phyloP scores from a whole-genome alignment of 768 basidiomycete genomes.

The Auricularia sp. region DNA sequence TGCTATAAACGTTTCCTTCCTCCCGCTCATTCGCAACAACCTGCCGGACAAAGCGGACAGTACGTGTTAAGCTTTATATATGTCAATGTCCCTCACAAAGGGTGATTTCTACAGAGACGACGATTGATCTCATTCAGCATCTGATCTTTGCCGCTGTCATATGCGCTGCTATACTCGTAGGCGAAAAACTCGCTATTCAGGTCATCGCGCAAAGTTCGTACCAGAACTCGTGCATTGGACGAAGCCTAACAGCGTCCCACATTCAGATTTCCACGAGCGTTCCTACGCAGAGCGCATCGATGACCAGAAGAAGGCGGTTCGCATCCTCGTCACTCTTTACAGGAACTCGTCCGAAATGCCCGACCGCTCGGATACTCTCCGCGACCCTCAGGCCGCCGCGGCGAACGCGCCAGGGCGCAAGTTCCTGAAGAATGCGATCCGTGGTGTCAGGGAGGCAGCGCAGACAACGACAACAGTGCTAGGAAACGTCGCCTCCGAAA shows the following conservation, averaged over 20 bases:
- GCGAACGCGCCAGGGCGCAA: constrained; percentile 40
- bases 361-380: constrained; percentile 55
- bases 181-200: constrained; percentile 81
- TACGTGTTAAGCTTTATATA: background rate
- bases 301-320: constrained; percentile 72
- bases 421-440: constrained; percentile 61
- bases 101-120: constrained; percentile 16
- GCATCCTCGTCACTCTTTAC: constrained; percentile 64
- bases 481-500: constrained; percentile 52
- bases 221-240: background rate
- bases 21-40: constrained; percentile 47
- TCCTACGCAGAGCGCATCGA: constrained; percentile 75
- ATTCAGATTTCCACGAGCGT: constrained; percentile 56
- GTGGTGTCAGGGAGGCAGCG: constrained; percentile 61
- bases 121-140: constrained; percentile 47
- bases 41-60: constrained; percentile 15
- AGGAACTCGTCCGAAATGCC: constrained; percentile 64
- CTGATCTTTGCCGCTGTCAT: constrained; percentile 66
- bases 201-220: constrained; percentile 52
- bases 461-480: constrained; percentile 72
- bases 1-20: constrained; percentile 42
- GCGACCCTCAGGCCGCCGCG: constrained; percentile 18
- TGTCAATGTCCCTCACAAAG: constrained; percentile 3
- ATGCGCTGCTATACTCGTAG: constrained; percentile 57
- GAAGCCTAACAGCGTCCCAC: background rate